These are phyloP conservation scores for Vitis amurensis DNA, from an alignment of 164 flowering plant species.

Conservation along the genomic window DNA sequence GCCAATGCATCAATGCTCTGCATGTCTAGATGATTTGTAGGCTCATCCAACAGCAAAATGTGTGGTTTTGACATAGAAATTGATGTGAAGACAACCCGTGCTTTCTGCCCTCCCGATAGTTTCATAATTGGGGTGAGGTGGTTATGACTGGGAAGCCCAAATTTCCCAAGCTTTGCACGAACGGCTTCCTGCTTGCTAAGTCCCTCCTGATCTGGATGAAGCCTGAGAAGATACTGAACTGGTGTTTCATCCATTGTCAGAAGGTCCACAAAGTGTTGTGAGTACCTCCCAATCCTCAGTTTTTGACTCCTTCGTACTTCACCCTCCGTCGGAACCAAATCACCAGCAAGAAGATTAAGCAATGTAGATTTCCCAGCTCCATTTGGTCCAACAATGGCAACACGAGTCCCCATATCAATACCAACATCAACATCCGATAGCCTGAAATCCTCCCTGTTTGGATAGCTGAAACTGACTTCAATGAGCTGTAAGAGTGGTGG, in stretches of 20 bases:
- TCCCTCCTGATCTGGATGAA: slow-evolving; percentile 84
- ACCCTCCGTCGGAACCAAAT: slow-evolving; percentile 70
- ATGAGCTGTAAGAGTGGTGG: slow-evolving; percentile 80
- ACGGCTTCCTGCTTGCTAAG: slow-evolving; percentile 85
- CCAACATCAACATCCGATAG: slow-evolving; percentile 77
- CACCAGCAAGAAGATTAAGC: slow-evolving; percentile 83
- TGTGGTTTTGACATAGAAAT: slow-evolving; percentile 89
- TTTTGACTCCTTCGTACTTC: slow-evolving; percentile 82
- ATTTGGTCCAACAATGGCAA: slow-evolving; percentile 85
- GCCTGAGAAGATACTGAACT: slow-evolving; percentile 77
- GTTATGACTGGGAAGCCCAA: slow-evolving; percentile 82
- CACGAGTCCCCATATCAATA: slow-evolving; percentile 87
- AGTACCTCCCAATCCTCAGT: slow-evolving; percentile 79
- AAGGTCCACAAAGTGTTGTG: slow-evolving; percentile 82
- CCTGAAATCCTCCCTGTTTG: slow-evolving; percentile 62
- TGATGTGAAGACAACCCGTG: slow-evolving; percentile 77
- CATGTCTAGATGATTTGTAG: slow-evolving; percentile 82
- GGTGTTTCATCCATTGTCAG: slow-evolving; percentile 81
- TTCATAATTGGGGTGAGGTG: slow-evolving; percentile 83
- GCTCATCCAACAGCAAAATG: slow-evolving; percentile 64
- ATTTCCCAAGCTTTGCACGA: slow-evolving; percentile 80
- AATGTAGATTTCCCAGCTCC: slow-evolving; percentile 89
- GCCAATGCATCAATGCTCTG: slow-evolving; percentile 88
- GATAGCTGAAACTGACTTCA: slow-evolving; percentile 78
- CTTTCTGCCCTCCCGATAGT: slow-evolving; percentile 80